Conservation (phyloP, 2,329 filamentous ascomycete genomes). For the Blumeriella jaapii region DNA sequence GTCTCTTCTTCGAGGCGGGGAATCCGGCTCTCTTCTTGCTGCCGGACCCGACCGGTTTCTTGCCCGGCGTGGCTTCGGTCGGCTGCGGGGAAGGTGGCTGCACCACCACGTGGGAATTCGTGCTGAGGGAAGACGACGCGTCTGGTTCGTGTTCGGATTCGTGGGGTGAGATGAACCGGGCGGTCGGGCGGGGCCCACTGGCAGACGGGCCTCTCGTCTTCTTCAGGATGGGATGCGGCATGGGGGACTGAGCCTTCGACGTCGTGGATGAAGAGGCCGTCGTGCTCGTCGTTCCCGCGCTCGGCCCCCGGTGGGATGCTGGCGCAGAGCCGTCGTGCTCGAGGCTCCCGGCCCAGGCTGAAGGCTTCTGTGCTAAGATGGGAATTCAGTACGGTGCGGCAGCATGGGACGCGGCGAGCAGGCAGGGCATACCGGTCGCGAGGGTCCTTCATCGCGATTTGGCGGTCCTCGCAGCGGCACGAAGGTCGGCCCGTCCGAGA, state of each 20-base stretch:
- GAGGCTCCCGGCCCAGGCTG: constrained; percentile 16
- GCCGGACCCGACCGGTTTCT: constrained; percentile 9
- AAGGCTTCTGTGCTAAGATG: constrained; percentile 14
- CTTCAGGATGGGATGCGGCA: constrained; percentile 46
- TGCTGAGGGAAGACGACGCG: constrained; percentile 33
- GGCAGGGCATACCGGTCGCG: constrained; percentile 32
- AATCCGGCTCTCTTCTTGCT: constrained; percentile 29
- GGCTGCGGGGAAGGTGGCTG: constrained; percentile 16
- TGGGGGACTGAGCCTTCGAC: constrained; percentile 29
- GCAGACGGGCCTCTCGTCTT: constrained; percentile 43
- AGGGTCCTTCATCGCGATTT: constrained; percentile 38
- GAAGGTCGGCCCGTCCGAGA: constrained; percentile 45
- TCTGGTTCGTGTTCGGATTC: constrained; percentile 33
- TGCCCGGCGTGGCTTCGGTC: constrained; percentile 15
- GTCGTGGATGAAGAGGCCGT: constrained; percentile 10
- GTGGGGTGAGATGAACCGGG: constrained; percentile 46
- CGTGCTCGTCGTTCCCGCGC: constrained; percentile 3
- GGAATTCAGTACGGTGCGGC: constrained; percentile 18
- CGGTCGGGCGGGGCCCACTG: constrained; percentile 44
- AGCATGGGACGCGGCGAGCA: background rate
- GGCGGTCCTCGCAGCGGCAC: constrained; percentile 42
- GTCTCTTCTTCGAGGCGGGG: constrained; percentile 36
- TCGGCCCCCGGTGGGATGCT: constrained; percentile 11
- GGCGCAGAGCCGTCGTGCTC: constrained; percentile 16
- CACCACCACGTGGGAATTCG: constrained; percentile 24